Evolutionary conservation across 129 eudicot species (phyloP), one percentile per base, ranked within the genome.

Genomic region (Silybum marianum): DNA sequence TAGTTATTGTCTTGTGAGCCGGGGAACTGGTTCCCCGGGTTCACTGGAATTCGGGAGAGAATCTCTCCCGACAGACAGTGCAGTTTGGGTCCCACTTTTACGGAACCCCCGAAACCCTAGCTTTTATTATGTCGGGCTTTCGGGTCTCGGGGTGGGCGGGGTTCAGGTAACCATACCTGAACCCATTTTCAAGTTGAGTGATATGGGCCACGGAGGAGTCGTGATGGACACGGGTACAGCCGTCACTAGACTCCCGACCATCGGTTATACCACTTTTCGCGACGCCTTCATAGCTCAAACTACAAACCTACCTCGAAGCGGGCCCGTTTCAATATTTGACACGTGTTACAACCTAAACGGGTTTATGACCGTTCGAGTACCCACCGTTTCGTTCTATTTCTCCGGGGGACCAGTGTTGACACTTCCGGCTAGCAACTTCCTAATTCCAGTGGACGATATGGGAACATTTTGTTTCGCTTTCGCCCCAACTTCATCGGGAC

Each of bases 161-260:
- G 78, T 84, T 23, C 92, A 84, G 4, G 91, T 94, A 0, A 86
- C 90, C 23, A 72, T 95, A 65, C 77, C 94, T 3, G 94, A 87
- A 82, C 80, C 83, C 7, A 54, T 88, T 18, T 95, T 95, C 76
- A 21, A 42, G 48, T 16, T 93, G 12, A 77, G 84, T 7, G 93
- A 86, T 11, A 76, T 76, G 78, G 97, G 97, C 1, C 87, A 89
- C 1, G 97, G 97, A 18, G 98, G 98, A 19, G 97, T 92, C 6
- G 97, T 95, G 40, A 90, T 95, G 91, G 98, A 95, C 36, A 90
- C 98, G 0, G 98, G 97, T 9, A 95, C 98, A 2, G 97, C 96
- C 1, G 96, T 95, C 48, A 95, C 97, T 0, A 69, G 98, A 66
- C 81, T 95, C 36, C 98, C 98, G 0, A 73, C 85, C 0, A 73